Evolutionary conservation across 2,329 filamentous ascomycete genomes (phyloP).

Genomic region (Peltaster fructicola): DNA sequence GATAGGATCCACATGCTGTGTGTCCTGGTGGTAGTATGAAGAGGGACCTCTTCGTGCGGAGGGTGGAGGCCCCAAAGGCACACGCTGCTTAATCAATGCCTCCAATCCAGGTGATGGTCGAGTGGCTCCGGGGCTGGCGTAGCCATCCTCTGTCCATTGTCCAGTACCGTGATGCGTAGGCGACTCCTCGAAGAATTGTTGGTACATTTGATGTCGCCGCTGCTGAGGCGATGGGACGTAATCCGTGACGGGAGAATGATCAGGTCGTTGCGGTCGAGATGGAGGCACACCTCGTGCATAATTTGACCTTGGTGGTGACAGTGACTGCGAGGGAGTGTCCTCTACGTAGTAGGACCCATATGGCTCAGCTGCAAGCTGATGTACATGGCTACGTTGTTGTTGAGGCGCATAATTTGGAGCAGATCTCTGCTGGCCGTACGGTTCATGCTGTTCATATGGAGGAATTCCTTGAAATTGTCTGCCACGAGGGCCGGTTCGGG

Average conservation of each 20-base stretch:
- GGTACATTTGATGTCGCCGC: constrained; percentile 3
- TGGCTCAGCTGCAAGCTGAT: too few relatives aligned
- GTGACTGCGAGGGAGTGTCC: constrained; percentile 3
- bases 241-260: constrained; percentile 5
- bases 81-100: constrained; percentile 11
- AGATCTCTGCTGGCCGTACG: too few relatives aligned
- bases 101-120: constrained; percentile 6
- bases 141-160: constrained; percentile 16
- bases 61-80: constrained; percentile 30
- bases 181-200: constrained; percentile 7
- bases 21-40: constrained; percentile 29
- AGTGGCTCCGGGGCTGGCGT: constrained; percentile 7
- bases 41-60: constrained; percentile 29
- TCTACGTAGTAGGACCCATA: too few relatives aligned
- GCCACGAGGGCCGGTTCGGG: too few relatives aligned
- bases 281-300: constrained; percentile 10
- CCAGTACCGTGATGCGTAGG: constrained; percentile 13
- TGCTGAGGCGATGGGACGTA: constrained; percentile 1
- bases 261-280: constrained; percentile 13
- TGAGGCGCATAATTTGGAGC: too few relatives aligned
- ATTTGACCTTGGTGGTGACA: constrained; percentile 3
- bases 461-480: too few relatives aligned
- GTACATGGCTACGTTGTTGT: too few relatives aligned
- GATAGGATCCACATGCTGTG: constrained; percentile 31
- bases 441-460: too few relatives aligned